Percentiles rank a stretch among this genome's conserved stretches.
Conservation (phyloP, 2,329 filamentous ascomycete species). For the Cladosporium oxysporum region DNA sequence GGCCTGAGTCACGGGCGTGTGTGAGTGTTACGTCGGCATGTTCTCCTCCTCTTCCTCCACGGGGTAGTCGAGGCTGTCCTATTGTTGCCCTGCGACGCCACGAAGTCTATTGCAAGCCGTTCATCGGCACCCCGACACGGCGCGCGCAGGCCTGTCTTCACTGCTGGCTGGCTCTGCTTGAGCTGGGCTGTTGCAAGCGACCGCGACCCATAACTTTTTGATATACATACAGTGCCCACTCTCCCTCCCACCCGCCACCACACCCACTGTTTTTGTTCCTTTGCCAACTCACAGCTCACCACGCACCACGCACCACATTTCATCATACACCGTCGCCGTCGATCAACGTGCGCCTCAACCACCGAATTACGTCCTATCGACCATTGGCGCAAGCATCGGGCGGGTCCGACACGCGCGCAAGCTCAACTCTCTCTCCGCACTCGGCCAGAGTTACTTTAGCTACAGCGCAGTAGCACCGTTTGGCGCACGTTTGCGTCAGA, state of each 20-base stretch:
- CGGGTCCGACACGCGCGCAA: slow-evolving; percentile 11
- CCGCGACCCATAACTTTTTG: background rate
- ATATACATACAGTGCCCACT: background rate
- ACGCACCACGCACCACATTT: background rate
- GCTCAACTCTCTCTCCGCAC: slow-evolving; percentile 14
- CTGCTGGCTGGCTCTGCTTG: background rate
- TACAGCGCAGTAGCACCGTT: background rate
- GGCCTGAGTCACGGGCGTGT: slow-evolving; percentile 12
- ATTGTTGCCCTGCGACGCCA: slow-evolving; percentile 6
- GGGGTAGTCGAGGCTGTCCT: slow-evolving; percentile 16
- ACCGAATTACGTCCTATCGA: slow-evolving; percentile 1
- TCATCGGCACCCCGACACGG: slow-evolving; percentile 10
- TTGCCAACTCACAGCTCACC: background rate
- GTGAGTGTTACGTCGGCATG: slow-evolving; percentile 1
- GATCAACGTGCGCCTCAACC: background rate
- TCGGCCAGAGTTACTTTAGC: slow-evolving; percentile 4
- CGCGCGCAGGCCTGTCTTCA: slow-evolving; percentile 9
- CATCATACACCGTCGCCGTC: background rate
- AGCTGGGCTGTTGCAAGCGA: slow-evolving; percentile 2
- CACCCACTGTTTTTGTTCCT: slow-evolving; percentile 4
- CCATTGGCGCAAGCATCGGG: slow-evolving; percentile 10
- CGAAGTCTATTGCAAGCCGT: slow-evolving; percentile 12
- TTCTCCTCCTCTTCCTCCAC: slow-evolving; percentile 12
- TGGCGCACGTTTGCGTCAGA: slow-evolving; percentile 18
- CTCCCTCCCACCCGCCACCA: slow-evolving; percentile 1